Percentiles rank a stretch among this genome's conserved stretches.
phyloP scores from a whole-genome alignment of 768 basidiomycete species.

The Naganishia kalamii region DNA sequence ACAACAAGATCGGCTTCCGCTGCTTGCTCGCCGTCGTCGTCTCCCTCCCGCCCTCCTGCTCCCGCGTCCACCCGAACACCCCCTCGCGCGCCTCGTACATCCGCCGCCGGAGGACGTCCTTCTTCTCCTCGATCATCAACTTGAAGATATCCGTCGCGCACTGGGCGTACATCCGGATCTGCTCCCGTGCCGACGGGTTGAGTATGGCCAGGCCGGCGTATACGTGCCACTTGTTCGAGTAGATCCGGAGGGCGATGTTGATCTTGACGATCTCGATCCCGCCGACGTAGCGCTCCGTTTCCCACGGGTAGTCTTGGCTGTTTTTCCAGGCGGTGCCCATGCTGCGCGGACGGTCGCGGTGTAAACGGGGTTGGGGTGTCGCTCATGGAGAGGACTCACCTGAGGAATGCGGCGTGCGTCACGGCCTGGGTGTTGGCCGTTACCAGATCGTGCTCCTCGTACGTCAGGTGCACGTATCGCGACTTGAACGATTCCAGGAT shows the following conservation, averaged over 20 bases:
- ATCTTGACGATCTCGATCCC: constrained; percentile 98
- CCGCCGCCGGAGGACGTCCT: constrained; percentile 59
- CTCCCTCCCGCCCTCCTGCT: constrained; percentile 31
- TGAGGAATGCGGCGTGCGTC: constrained; percentile 93
- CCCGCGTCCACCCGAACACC: constrained; percentile 60
- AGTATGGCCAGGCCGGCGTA: constrained; percentile 98
- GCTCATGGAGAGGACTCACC: constrained; percentile 51
- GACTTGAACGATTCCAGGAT: constrained; percentile 73
- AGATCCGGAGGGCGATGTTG: constrained; percentile 92
- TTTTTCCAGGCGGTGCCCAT: constrained; percentile 97
- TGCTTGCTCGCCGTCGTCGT: not conserved
- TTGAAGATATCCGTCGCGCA: constrained; percentile 87
- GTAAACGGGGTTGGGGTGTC: not conserved
- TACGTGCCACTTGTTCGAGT: constrained; percentile 96
- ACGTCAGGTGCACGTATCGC: constrained; percentile 85
- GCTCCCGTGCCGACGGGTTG: constrained; percentile 78
- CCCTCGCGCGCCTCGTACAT: constrained; percentile 65
- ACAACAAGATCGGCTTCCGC: constrained; percentile 66
- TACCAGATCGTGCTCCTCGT: constrained; percentile 90
- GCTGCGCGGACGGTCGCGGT: constrained; percentile 50
- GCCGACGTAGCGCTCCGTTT: constrained; percentile 81
- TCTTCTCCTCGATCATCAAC: constrained; percentile 68
- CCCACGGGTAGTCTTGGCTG: constrained; percentile 81
- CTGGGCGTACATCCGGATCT: constrained; percentile 85
- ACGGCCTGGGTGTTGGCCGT: constrained; percentile 99